These are phyloP conservation scores for Termitomyces sp. DNA, from an alignment of 1,284 basidiomycete species.

Conservation along the genomic window DNA sequence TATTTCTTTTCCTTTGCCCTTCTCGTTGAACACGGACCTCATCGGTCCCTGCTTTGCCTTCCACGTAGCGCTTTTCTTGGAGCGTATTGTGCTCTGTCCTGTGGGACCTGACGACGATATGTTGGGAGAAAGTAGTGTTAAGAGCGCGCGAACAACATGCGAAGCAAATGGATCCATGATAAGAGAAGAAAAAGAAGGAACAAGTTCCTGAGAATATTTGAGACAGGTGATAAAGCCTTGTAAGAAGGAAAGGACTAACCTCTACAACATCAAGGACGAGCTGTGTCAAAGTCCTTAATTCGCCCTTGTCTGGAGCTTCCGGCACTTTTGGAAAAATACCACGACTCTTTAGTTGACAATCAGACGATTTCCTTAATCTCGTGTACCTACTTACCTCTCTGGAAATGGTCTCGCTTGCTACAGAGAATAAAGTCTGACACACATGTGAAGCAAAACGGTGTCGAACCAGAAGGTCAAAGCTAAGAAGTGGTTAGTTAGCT, in stretches of 20 bases:
- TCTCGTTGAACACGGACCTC: constrained; percentile 64
- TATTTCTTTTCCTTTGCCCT: constrained; percentile 34
- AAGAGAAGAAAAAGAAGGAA: constrained; percentile 57
- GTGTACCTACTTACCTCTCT: constrained; percentile 63
- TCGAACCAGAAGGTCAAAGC: constrained; percentile 62
- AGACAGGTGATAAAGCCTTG: background rate
- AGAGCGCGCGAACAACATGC: constrained; percentile 77
- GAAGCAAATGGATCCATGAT: constrained; percentile 84
- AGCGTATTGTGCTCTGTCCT: constrained; percentile 45
- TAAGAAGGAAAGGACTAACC: constrained; percentile 35
- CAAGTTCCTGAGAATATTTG: constrained; percentile 51
- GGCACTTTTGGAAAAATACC: constrained; percentile 1
- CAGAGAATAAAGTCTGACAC: constrained; percentile 78
- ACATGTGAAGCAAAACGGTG: constrained; percentile 93
- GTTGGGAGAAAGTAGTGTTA: constrained; percentile 67
- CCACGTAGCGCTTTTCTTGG: constrained; percentile 74
- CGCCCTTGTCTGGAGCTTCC: constrained; percentile 32
- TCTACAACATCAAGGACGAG: constrained; percentile 63
- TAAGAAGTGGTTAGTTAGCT: constrained; percentile 25
- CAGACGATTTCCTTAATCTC: constrained; percentile 39
- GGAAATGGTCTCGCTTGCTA: constrained; percentile 69
- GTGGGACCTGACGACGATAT: constrained; percentile 34
- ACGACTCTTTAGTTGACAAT: constrained; percentile 24
- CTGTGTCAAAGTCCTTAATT: constrained; percentile 69
- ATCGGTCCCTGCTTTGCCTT: constrained; percentile 71